Evolutionary conservation across 345 rosid genomes (phyloP).

Genomic region (Citrus reticulata): DNA sequence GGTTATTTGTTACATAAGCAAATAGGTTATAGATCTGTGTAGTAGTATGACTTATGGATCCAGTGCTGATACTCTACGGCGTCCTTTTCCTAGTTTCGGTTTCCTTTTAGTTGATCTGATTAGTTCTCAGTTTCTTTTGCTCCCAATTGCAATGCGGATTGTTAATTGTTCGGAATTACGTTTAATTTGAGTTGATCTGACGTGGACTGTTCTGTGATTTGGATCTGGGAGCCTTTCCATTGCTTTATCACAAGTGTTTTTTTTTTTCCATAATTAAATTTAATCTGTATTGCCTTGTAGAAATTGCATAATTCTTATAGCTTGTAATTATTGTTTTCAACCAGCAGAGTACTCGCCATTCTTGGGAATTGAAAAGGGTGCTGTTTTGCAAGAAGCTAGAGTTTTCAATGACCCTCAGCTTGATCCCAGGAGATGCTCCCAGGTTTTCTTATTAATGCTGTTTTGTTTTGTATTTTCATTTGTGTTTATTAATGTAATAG

Average conservation of each 20-base stretch:
- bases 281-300: neutral
- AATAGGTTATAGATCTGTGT: conserved; percentile 47
- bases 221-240: conserved; percentile 9
- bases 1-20: conserved; percentile 31
- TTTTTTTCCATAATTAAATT: neutral
- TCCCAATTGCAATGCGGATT: conserved; percentile 24
- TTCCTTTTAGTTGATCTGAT: conserved; percentile 28
- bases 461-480: neutral
- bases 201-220: neutral
- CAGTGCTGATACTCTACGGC: neutral
- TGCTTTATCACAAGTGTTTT: neutral
- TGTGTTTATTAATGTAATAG: neutral
- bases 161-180: neutral
- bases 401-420: conserved; percentile 97
- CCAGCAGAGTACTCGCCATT: conserved; percentile 93
- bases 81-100: conserved; percentile 8
- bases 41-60: neutral
- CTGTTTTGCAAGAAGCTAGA: conserved; percentile 97
- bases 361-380: conserved; percentile 95
- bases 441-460: conserved; percentile 42
- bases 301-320: neutral
- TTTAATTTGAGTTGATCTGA: conserved; percentile 16
- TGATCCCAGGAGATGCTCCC: conserved; percentile 96
- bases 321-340: conserved; percentile 12
- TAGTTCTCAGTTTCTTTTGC: neutral